A percentile compares a stretch with the other conserved stretches of the same genome.
Evolutionary conservation across 768 basidiomycete species (phyloP).

Genomic region (Mycena pura): DNA sequence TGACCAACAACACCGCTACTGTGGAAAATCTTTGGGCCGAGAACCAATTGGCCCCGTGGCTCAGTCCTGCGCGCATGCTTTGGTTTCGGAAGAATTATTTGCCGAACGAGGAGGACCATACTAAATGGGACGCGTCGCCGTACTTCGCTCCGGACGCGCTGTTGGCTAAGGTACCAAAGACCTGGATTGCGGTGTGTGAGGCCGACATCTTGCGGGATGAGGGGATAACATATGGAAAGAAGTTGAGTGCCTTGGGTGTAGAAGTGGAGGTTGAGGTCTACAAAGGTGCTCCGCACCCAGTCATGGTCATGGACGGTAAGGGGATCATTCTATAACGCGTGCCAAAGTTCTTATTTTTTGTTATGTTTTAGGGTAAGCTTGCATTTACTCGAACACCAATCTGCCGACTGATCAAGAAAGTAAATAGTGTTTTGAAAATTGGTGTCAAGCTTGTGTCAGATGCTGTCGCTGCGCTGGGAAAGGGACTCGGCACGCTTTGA

Average conservation of each 20-base stretch:
- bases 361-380: conserved; percentile 28
- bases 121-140: conserved; percentile 74
- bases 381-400: background rate
- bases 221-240: conserved; percentile 67
- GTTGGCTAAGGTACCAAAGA: conserved; percentile 56
- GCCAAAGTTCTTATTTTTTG: background rate
- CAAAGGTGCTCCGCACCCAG: conserved; percentile 70
- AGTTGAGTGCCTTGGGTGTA: conserved; percentile 58
- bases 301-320: conserved; percentile 79
- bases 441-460: conserved; percentile 45
- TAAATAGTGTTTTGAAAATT: conserved; percentile 33
- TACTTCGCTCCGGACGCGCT: conserved; percentile 68
- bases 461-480: conserved; percentile 41
- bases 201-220: conserved; percentile 73
- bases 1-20: conserved; percentile 73
- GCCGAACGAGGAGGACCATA: conserved; percentile 63
- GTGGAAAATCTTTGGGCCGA: conserved; percentile 57
- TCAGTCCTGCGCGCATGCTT: conserved; percentile 67
- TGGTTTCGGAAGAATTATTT: conserved; percentile 80
- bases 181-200: conserved; percentile 71
- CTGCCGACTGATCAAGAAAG: conserved; percentile 14
- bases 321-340: background rate
- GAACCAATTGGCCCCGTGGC: conserved; percentile 64
- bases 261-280: conserved; percentile 63
- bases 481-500: conserved; percentile 32